Base-by-base conservation (phyloP, 2,329 filamentous ascomycete genomes). In the Pseudogymnoascus sp. region DNA sequence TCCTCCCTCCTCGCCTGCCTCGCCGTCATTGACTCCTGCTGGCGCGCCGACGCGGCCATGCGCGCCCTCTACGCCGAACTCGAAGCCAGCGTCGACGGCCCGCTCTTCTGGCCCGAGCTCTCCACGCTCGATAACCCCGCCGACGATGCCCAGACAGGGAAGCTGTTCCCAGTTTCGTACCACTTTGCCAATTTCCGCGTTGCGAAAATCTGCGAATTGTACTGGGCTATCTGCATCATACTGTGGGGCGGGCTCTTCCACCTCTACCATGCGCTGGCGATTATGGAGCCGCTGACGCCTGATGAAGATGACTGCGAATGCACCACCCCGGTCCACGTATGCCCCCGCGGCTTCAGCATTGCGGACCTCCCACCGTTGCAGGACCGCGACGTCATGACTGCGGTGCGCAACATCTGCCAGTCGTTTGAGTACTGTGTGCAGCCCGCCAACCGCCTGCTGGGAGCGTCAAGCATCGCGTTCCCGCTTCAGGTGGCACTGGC, bases 321-420 rank as follows among this genome's bases (percentile, higher is more conserved):
- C 57, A 36, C 63, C 50, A 22, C 38, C 33, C 11, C 54, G 39
- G n/a, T 59, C 20, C 41, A 30, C 11, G 61, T 36, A 9, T 47
- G 20, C 4, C 57, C 59, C 36, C 47, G 59, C 14, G 62, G 54
- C n/a, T 66, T 64, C 50, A 59, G 61, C 16, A 58, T 36, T 14
- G 61, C 50, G 7, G 47, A 60, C 41, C 65, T 72, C 18, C 68
- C 65, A 6, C 64, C 65, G 7, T 65, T 73, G 0, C 64, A 64
- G 4, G 66, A 72, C 50, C 67, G 70, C 3, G 67, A 72, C 41
- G 67, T 70, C 36, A 57, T 67, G 6, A 38, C 59, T 6, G 62
- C 71, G 57, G 71, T 68, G 6, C 68, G 68, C 16, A 70, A 71
- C 54, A 72, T 76, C 37, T 73, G 73, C 57, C 70, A 73, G 59